A percentile compares a stretch with the other conserved stretches of the same genome.
These are phyloP conservation scores for Collybia nuda DNA, from an alignment of 768 basidiomycete species.

Conservation along the genomic window DNA sequence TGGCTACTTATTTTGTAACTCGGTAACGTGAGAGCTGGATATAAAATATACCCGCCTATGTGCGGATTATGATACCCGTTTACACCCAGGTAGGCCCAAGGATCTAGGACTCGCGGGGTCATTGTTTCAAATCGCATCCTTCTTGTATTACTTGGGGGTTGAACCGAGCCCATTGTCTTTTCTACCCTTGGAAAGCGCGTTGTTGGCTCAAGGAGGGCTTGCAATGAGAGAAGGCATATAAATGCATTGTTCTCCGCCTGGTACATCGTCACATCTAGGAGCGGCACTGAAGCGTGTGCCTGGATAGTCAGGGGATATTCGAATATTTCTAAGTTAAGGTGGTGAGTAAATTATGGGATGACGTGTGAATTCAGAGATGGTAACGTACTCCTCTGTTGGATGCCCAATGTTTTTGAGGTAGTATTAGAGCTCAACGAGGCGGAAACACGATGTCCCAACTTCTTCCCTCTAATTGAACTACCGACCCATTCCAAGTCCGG, in stretches of 20 bases:
- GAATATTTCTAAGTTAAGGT: no score
- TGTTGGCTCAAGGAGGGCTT: slow-evolving; percentile 63
- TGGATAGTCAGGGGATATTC: no score
- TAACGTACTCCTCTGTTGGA: no score
- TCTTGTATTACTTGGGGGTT: neutral
- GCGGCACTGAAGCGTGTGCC: slow-evolving; percentile 17
- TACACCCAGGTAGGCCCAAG: neutral
- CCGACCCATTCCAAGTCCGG: slow-evolving; percentile 10
- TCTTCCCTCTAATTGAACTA: slow-evolving; percentile 19
- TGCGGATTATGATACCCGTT: neutral
- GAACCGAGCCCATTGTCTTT: slow-evolving; percentile 17
- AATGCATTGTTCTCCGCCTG: slow-evolving; percentile 86
- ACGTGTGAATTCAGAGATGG: no score
- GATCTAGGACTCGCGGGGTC: neutral
- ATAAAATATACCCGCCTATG: no score
- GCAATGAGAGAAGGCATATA: slow-evolving; percentile 64
- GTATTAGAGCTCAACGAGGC: slow-evolving; percentile 13
- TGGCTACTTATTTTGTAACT: neutral
- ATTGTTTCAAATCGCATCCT: neutral
- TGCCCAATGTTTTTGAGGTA: no score
- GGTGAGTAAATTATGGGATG: neutral
- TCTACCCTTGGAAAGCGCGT: slow-evolving; percentile 36
- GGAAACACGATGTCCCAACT: slow-evolving; percentile 16
- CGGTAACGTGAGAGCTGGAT: slow-evolving; percentile 3
- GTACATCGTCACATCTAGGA: slow-evolving; percentile 49